phyloP scores from a whole-genome alignment of 495 filamentous ascomycete genomes.

The Hypoxylon rickii region DNA sequence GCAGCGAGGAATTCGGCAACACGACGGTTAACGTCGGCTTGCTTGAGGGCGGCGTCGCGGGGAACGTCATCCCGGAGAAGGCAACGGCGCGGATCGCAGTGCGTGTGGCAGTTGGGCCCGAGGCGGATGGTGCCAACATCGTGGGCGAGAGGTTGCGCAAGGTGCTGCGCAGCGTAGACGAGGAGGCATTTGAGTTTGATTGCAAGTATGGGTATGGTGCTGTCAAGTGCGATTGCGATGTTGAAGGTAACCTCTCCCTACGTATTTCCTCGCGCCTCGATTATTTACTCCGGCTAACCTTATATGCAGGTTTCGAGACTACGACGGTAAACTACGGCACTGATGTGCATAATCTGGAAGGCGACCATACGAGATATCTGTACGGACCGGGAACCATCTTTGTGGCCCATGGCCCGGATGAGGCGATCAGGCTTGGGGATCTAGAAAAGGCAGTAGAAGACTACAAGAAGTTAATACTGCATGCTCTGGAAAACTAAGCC shows the following conservation, averaged over 20 bases:
- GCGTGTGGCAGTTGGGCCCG: conserved; percentile 73
- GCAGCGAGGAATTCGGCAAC: conserved; percentile 75
- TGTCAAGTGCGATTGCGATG: conserved; percentile 76
- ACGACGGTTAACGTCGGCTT: conserved; percentile 86
- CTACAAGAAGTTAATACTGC: conserved; percentile 70
- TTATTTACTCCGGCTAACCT: background rate
- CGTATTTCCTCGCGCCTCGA: background rate
- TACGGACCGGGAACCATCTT: conserved; percentile 89
- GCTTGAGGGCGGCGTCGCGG: conserved; percentile 80
- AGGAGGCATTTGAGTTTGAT: conserved; percentile 62
- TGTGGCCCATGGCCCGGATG: conserved; percentile 85
- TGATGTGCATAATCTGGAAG: conserved; percentile 77
- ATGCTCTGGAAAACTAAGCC: conserved; percentile 52
- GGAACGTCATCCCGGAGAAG: conserved; percentile 80
- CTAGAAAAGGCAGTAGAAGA: conserved; percentile 70
- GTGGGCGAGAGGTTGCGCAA: conserved; percentile 60
- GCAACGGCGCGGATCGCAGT: conserved; percentile 70
- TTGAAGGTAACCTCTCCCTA: conserved; percentile 58
- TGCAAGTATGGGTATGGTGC: conserved; percentile 69
- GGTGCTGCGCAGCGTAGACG: conserved; percentile 60
- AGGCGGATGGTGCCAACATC: conserved; percentile 55
- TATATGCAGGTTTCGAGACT: conserved; percentile 66
- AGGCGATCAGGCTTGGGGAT: conserved; percentile 72
- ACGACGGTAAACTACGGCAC: conserved; percentile 90
- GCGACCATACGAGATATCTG: conserved; percentile 78